Conservation (phyloP, 208 protist species). For the Trypanosoma platydactyli region DNA sequence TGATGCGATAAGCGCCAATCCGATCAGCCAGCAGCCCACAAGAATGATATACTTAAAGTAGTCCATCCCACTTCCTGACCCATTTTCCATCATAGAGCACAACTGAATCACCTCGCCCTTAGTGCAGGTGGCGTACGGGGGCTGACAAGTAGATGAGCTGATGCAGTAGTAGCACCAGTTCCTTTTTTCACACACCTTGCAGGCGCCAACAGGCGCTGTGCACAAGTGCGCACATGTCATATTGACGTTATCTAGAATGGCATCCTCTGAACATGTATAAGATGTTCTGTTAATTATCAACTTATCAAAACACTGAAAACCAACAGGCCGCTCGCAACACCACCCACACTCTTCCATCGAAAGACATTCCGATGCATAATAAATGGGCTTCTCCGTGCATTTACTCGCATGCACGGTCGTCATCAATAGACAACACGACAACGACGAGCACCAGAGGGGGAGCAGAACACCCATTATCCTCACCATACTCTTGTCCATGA, state of each 20-base stretch:
- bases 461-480: no score
- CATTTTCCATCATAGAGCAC: conserved; percentile 15
- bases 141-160: conserved; percentile 15
- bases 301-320: conserved; percentile 34
- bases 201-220: conserved; percentile 2
- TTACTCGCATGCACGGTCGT: conserved; percentile 6
- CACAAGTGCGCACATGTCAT: conserved; percentile 39
- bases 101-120: conserved; percentile 27
- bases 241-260: conserved; percentile 15
- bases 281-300: background rate
- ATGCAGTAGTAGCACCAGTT: conserved; percentile 49
- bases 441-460: background rate
- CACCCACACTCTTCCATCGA: conserved; percentile 28
- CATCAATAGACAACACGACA: background rate
- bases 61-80: background rate
- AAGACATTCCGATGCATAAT: conserved; percentile 39
- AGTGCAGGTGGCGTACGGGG: conserved; percentile 15
- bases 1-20: background rate
- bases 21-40: conserved; percentile 3
- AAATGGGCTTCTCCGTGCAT: conserved; percentile 19
- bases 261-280: conserved; percentile 18
- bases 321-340: conserved; percentile 41
- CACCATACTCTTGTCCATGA: no score
- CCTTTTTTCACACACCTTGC: conserved; percentile 23
- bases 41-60: conserved; percentile 8